Conservation (phyloP, 1,284 basidiomycete genomes). For the Marasmius sp. region DNA sequence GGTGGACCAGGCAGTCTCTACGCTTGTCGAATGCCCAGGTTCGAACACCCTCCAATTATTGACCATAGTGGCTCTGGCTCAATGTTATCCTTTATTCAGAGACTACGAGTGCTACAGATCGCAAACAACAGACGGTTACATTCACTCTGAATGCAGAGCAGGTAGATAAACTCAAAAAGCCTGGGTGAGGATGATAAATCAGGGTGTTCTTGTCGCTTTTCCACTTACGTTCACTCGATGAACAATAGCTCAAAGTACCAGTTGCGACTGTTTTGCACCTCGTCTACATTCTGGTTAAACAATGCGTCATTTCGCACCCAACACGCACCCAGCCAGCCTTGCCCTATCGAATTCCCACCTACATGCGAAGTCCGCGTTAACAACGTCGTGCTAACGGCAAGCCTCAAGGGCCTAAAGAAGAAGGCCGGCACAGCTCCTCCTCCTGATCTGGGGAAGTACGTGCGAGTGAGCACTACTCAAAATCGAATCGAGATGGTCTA, state of each 20-base stretch:
- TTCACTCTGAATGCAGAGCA: conserved; percentile 70
- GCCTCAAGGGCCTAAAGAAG: conserved; percentile 91
- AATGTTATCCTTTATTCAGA: conserved; percentile 41
- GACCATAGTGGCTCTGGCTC: neutral
- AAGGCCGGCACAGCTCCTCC: conserved; percentile 96
- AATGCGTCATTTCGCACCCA: conserved; percentile 52
- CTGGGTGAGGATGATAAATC: conserved; percentile 38
- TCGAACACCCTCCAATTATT: conserved; percentile 14
- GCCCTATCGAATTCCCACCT: conserved; percentile 88
- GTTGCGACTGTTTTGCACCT: conserved; percentile 90
- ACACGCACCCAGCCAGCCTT: conserved; percentile 34
- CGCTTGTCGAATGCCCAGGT: conserved; percentile 76
- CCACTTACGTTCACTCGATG: conserved; percentile 12
- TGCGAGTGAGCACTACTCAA: conserved; percentile 46
- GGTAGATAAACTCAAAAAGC: conserved; percentile 53
- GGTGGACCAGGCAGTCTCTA: conserved; percentile 64
- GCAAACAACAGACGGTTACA: conserved; percentile 58
- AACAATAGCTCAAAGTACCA: conserved; percentile 65
- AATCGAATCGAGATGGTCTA: conserved; percentile 88
- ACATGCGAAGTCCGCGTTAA: conserved; percentile 92
- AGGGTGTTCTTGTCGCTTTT: neutral
- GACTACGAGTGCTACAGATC: conserved; percentile 73
- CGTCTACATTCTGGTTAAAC: conserved; percentile 75
- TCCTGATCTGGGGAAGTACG: conserved; percentile 72
- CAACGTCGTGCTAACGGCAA: conserved; percentile 65